Evolutionary conservation across 768 basidiomycete genomes (phyloP), one percentile per base, ranked within the genome.

Genomic region (Panellus pusillus): DNA sequence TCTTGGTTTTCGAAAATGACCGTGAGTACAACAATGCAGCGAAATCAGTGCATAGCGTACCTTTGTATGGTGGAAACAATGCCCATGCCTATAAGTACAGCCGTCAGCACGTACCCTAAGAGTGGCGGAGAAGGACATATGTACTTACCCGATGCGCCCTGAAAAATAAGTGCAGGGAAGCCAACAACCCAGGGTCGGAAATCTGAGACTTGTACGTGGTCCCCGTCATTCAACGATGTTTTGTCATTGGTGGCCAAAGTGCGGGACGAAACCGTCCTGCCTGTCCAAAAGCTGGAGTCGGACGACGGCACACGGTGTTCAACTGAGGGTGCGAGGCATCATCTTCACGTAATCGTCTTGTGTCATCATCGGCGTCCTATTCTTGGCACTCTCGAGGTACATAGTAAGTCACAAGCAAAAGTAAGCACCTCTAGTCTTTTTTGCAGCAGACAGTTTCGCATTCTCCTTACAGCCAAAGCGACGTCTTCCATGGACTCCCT

Each of bases 51-150:
- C 32, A 7, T 14, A 35, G 9, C 32, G 24, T 24, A 35, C 32
- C 32, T 35, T 51, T 62, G 50, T 24, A 69, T 58, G n/a, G 70
- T 57, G 6, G 61, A 55, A 11, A 65, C 53, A 45, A 73, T 61
- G 6, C 57, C 56, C 47, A 70, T 52, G 6, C 56, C 70, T 72
- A 24, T 6, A 24, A 3, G 29, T 17, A 29, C 13, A 20, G 29
- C 40, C 24, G 17, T 42, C 2, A 7, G n/a, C 24, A 24, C 24
- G 50, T 38, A 8, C 6, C 18, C 13, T 27, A 15, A 14, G 12
- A 6, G 41, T 15, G 14, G 9, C 3, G 27, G 47, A 5, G 15
- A 39, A 17, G 27, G 42, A 28, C 17, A 31, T 38, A n/a, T n/a
- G n/a, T n/a, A n/a, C n/a, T n/a, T n/a, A 63, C 64, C 47, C 13